Evolutionary conservation across 2,329 filamentous ascomycete species (phyloP).

Genomic region (Trichoderma sp.): DNA sequence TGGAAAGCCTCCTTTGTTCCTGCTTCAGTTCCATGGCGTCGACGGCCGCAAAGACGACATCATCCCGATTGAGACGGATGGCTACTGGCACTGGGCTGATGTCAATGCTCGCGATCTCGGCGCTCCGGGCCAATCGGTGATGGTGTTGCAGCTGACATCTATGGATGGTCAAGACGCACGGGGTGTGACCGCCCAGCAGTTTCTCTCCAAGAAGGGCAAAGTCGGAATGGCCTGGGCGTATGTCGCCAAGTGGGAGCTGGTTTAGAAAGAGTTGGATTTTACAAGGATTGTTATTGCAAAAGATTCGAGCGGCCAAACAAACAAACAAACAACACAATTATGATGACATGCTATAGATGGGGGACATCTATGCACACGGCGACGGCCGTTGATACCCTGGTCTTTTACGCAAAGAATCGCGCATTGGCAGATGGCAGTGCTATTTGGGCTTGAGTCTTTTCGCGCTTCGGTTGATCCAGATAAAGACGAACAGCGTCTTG

Average conservation of each 20-base stretch:
- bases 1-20: constrained; percentile 67
- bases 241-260: constrained; percentile 53
- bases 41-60: constrained; percentile 69
- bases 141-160: constrained; percentile 61
- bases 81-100: constrained; percentile 80
- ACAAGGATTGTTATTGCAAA: background rate
- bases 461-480: background rate
- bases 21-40: constrained; percentile 66
- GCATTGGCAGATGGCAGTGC: background rate
- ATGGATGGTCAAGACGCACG: constrained; percentile 50
- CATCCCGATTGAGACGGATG: constrained; percentile 74
- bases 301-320: background rate
- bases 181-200: constrained; percentile 53
- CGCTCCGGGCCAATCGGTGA: constrained; percentile 66
- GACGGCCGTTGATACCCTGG: background rate
- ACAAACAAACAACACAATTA: background rate
- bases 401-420: background rate
- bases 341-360: background rate
- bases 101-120: constrained; percentile 67
- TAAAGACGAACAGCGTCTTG: constrained; percentile 1
- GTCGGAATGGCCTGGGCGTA: constrained; percentile 49
- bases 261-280: constrained; percentile 30
- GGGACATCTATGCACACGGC: background rate
- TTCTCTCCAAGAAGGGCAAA: constrained; percentile 45
- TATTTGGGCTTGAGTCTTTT: background rate